Conservation (phyloP, 208 protist genomes). For the Leishmania major region DNA sequence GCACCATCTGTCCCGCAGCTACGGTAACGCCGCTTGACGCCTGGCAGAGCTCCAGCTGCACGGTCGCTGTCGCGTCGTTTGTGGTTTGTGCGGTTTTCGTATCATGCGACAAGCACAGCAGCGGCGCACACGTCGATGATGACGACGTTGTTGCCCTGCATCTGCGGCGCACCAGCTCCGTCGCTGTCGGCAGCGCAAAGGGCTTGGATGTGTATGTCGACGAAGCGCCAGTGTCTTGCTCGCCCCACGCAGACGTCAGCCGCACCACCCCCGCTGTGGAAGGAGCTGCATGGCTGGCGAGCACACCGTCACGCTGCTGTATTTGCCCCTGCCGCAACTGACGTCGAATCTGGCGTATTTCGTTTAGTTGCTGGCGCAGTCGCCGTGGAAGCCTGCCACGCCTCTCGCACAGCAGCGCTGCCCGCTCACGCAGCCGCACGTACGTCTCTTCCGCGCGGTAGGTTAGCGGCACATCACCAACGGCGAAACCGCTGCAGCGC, state of each 20-base stretch:
- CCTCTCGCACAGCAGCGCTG: slow-evolving; percentile 4
- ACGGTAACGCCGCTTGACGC: background rate
- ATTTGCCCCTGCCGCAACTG: slow-evolving; percentile 7
- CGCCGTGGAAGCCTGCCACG: slow-evolving; percentile 14
- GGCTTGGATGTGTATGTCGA: background rate
- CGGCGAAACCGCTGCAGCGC: slow-evolving; percentile 20
- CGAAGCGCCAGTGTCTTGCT: background rate
- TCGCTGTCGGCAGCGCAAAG: slow-evolving; percentile 8
- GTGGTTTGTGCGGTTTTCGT: background rate
- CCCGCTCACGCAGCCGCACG: slow-evolving; percentile 14
- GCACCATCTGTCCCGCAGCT: slow-evolving; percentile 1
- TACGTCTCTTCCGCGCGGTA: slow-evolving; percentile 22
- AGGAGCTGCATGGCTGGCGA: background rate
- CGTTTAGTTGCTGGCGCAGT: slow-evolving; percentile 26
- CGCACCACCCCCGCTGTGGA: slow-evolving; percentile 4
- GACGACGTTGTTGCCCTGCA: background rate
- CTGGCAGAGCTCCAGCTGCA: slow-evolving; percentile 10
- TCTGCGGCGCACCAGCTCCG: background rate
- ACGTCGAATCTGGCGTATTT: slow-evolving; percentile 19
- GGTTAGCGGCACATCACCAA: slow-evolving; percentile 12
- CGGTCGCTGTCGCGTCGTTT: background rate
- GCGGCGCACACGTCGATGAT: background rate
- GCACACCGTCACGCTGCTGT: background rate
- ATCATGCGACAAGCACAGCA: background rate
- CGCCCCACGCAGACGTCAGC: background rate